These are phyloP conservation scores for Paragyromitra xinjiangensis DNA, from an alignment of 495 filamentous ascomycete species.

Conservation along the genomic window DNA sequence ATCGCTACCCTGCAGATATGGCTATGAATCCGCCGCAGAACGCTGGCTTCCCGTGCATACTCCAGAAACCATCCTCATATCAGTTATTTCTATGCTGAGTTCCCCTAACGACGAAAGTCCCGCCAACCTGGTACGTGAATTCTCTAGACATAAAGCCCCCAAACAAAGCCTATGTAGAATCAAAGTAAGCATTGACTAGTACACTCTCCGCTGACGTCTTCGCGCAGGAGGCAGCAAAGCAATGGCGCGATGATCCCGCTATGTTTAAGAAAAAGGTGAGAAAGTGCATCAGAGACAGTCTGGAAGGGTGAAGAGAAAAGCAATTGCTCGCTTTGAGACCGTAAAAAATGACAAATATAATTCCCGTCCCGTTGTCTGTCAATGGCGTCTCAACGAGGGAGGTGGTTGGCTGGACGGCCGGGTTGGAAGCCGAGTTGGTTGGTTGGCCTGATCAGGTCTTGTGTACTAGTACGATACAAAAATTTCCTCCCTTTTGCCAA, in stretches of 20 bases:
- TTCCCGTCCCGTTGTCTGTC: constrained; percentile 38
- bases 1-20: constrained; percentile 67
- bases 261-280: constrained; percentile 90
- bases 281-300: constrained; percentile 75
- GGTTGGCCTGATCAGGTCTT: constrained; percentile 27
- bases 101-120: constrained; percentile 99
- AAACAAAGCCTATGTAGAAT: constrained; percentile 14
- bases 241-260: constrained; percentile 87
- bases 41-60: constrained; percentile 96
- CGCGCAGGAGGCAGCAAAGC: constrained; percentile 85
- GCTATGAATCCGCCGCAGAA: constrained; percentile 96
- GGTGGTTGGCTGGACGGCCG: constrained; percentile 26
- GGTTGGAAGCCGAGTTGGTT: constrained; percentile 21
- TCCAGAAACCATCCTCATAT: constrained; percentile 97
- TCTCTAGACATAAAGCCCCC: constrained; percentile 17
- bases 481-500: constrained; percentile 30
- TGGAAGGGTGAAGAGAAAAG: constrained; percentile 61
- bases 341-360: constrained; percentile 46
- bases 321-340: constrained; percentile 28
- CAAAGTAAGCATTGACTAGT: constrained; percentile 8
- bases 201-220: constrained; percentile 40
- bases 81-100: constrained; percentile 98
- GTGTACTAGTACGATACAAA: constrained; percentile 50
- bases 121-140: constrained; percentile 73
- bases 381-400: constrained; percentile 28